A percentile compares a stretch with the other conserved stretches of the same genome.
These are phyloP conservation scores for Candida ficus DNA, from an alignment of 805 yeast genomes.

Conservation along the genomic window DNA sequence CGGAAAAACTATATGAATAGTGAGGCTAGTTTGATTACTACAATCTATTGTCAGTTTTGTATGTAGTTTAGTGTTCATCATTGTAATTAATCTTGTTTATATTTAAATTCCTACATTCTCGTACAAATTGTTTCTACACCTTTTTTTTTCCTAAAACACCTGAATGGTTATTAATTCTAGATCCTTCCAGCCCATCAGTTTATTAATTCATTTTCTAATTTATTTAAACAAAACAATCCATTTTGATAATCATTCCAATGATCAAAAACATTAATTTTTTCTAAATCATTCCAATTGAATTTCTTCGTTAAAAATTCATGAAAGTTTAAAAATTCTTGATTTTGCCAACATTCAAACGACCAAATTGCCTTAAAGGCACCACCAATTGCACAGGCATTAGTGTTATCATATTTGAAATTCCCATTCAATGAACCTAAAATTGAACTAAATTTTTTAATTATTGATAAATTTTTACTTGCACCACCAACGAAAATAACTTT, in stretches of 20 bases:
- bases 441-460: constrained; percentile 62
- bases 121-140: no score
- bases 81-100: no score
- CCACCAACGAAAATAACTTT: constrained; percentile 85
- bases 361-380: constrained; percentile 85
- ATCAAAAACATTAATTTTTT: constrained; percentile 21
- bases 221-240: constrained; percentile 29
- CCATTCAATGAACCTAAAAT: constrained; percentile 60
- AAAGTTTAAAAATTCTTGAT: constrained; percentile 25
- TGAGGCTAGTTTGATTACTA: no score
- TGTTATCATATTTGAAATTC: constrained; percentile 64
- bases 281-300: constrained; percentile 41
- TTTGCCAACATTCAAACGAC: constrained; percentile 35
- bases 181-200: no score
- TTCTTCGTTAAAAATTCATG: constrained; percentile 41
- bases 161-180: no score
- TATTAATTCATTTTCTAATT: constrained; percentile 22
- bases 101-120: no score
- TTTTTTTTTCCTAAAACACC: no score
- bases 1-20: no score
- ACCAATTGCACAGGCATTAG: constrained; percentile 90
- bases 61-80: no score
- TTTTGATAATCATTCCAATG: constrained; percentile 26
- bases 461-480: constrained; percentile 65
- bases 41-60: no score